These are phyloP conservation scores for Pichia membranifaciens DNA, from an alignment of 805 yeast species.

Conservation along the genomic window DNA sequence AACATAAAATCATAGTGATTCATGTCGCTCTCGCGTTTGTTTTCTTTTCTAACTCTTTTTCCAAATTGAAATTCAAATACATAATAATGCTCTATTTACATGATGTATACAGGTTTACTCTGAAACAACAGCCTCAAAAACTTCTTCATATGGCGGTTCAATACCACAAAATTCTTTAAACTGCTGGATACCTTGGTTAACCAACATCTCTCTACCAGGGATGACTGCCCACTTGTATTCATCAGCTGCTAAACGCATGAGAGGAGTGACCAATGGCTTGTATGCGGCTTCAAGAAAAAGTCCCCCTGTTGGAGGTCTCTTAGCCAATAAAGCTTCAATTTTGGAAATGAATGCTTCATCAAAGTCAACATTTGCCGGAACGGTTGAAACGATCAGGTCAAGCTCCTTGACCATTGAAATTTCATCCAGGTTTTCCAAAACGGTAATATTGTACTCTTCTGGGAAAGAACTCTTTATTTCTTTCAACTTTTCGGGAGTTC, in stretches of 20 bases:
- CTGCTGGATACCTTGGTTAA: constrained; percentile 89
- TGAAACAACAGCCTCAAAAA: constrained; percentile 51
- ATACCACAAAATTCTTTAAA: constrained; percentile 70
- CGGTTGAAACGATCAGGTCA: constrained; percentile 65
- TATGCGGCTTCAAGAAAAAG: constrained; percentile 88
- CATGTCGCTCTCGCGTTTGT: no score
- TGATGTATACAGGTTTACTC: constrained; percentile 17
- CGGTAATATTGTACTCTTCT: constrained; percentile 45
- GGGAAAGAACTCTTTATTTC: constrained; percentile 61
- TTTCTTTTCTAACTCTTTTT: no score
- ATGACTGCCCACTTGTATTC: constrained; percentile 71
- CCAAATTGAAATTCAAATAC: neutral
- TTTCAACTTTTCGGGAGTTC: constrained; percentile 62
- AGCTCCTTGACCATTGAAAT: constrained; percentile 41
- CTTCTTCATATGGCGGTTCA: constrained; percentile 54
- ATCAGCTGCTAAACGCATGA: constrained; percentile 70
- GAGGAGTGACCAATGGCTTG: constrained; percentile 80
- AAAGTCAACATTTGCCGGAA: constrained; percentile 75
- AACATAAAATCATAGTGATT: no score
- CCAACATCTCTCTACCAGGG: constrained; percentile 88
- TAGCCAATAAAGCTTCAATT: constrained; percentile 42
- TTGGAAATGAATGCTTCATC: constrained; percentile 45
- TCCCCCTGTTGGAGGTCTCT: constrained; percentile 38
- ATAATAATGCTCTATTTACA: no score
- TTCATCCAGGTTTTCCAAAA: constrained; percentile 46